Base-by-base conservation (phyloP, 306 rosid genomes). In the Inga laurina region DNA sequence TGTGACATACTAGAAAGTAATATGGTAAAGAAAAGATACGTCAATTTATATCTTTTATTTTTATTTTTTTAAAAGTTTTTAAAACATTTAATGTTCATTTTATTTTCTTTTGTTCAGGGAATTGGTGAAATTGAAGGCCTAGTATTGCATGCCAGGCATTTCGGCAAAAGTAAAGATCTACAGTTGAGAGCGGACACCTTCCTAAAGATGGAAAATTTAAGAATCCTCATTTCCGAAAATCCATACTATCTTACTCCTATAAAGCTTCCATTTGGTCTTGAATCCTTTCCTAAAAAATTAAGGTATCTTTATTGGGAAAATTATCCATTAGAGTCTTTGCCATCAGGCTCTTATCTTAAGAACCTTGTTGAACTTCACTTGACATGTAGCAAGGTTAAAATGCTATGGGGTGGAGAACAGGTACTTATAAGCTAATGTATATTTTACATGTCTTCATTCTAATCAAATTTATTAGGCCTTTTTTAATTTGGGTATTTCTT, bases 221-320 rank as follows among this genome's bases (percentile, higher is more conserved):
- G 62, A 54, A 5, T 54, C 2, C 10, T 19, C 24, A 19, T 13
- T 48, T 5, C 41, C 4, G 1, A 0, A 0, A 4, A 7, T 5
- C 3, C 39, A 4, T 0, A 6, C 7, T 0, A 3, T 4, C 4
- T 0, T 1, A 0, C 1, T 13, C 3, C 1, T 54, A 7, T 19
- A 54, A 1, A 54, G 10, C 24, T 54, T 54, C 62, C 7, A 0
- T 37, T 1, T 54, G 24, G 3, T 8, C 24, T 19, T 54, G 24
- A 19, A 0, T 4, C 7, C 5, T 4, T 51, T 15, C 6, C n/a
- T 51, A 16, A 51, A 16, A 51, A 5, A 16, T 16, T 51, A 6
- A 51, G 57, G 8, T 15, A 4, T 51, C 2, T 51, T 16, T 8
- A 15, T 51, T 51, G n/a, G 57, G 3, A 4, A 4, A 0, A 5